These are phyloP conservation scores for Mimosa bimucronata DNA, from an alignment of 306 rosid genomes.

Conservation along the genomic window DNA sequence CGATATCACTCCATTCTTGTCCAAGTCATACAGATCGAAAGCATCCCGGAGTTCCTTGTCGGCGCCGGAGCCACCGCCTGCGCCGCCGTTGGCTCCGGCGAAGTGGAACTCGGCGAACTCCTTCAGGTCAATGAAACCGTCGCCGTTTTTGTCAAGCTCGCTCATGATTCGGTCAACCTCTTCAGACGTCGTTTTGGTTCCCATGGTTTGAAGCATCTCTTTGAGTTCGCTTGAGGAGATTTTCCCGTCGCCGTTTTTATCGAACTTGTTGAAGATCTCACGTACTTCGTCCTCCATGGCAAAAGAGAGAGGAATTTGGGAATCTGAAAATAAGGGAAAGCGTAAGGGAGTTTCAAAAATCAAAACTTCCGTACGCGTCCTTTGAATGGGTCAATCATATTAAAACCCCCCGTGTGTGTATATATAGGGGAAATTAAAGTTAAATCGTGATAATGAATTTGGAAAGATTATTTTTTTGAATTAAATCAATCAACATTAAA, in stretches of 20 bases:
- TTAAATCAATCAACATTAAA: neutral
- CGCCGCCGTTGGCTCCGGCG: neutral
- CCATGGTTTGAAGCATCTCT: neutral
- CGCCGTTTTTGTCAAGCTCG: neutral
- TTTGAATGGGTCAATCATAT: neutral
- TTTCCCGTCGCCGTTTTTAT: neutral
- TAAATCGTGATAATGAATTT: neutral
- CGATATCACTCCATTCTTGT: slow-evolving; percentile 68
- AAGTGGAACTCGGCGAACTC: neutral
- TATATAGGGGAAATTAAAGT: neutral
- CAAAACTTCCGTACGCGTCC: neutral
- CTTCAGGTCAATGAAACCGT: neutral
- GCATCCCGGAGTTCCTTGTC: slow-evolving; percentile 64
- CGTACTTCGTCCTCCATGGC: slow-evolving; percentile 52
- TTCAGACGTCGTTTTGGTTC: neutral
- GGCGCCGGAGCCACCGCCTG: no score
- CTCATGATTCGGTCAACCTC: neutral
- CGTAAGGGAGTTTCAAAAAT: neutral
- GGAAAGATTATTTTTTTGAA: neutral
- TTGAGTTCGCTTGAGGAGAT: neutral
- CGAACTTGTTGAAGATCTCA: neutral
- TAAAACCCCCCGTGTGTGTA: neutral
- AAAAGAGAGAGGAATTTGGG: slow-evolving; percentile 11
- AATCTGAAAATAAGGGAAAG: neutral
- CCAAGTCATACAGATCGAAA: slow-evolving; percentile 63